A percentile compares a stretch with the other conserved stretches of the same genome.
These are phyloP conservation scores for Hypoxylon sp. DNA, from an alignment of 2,329 filamentous ascomycete species.

Conservation along the genomic window DNA sequence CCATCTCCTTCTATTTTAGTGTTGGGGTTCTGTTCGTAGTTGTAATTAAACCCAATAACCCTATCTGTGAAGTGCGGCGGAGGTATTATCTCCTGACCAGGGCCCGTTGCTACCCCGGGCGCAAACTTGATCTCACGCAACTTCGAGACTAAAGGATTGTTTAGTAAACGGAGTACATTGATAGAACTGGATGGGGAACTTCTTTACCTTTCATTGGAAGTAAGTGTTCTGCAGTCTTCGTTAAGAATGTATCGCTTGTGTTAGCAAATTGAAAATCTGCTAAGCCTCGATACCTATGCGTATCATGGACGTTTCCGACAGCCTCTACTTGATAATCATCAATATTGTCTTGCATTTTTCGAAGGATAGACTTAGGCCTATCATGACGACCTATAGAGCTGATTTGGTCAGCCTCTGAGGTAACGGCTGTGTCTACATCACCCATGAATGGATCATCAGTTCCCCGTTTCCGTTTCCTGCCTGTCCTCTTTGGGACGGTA, in stretches of 20 bases:
- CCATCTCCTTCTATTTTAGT: slow-evolving; percentile 74
- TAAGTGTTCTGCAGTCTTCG: slow-evolving; percentile 78
- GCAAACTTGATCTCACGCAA: slow-evolving; percentile 76
- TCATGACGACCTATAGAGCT: slow-evolving; percentile 66
- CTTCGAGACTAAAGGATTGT: slow-evolving; percentile 60
- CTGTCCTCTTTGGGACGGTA: slow-evolving; percentile 87
- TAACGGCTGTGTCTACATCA: slow-evolving; percentile 52
- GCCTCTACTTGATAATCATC: slow-evolving; percentile 77
- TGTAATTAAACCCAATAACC: slow-evolving; percentile 81
- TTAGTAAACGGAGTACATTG: slow-evolving; percentile 42
- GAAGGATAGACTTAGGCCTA: slow-evolving; percentile 69
- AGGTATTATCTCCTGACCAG: slow-evolving; percentile 80
- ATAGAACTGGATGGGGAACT: not conserved
- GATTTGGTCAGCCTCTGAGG: slow-evolving; percentile 52
- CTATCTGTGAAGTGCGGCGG: slow-evolving; percentile 84
- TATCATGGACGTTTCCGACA: slow-evolving; percentile 81
- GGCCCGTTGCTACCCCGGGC: slow-evolving; percentile 70
- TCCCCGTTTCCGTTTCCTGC: slow-evolving; percentile 87
- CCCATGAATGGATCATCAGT: slow-evolving; percentile 75
- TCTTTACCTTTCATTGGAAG: slow-evolving; percentile 77
- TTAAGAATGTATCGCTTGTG: slow-evolving; percentile 76
- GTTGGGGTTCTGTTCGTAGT: slow-evolving; percentile 88
- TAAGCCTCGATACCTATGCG: slow-evolving; percentile 87
- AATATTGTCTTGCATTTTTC: slow-evolving; percentile 79
- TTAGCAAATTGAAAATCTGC: slow-evolving; percentile 90